Base-by-base conservation (phyloP, 495 filamentous ascomycete genomes). In the Hypoxylon fragiforme region DNA sequence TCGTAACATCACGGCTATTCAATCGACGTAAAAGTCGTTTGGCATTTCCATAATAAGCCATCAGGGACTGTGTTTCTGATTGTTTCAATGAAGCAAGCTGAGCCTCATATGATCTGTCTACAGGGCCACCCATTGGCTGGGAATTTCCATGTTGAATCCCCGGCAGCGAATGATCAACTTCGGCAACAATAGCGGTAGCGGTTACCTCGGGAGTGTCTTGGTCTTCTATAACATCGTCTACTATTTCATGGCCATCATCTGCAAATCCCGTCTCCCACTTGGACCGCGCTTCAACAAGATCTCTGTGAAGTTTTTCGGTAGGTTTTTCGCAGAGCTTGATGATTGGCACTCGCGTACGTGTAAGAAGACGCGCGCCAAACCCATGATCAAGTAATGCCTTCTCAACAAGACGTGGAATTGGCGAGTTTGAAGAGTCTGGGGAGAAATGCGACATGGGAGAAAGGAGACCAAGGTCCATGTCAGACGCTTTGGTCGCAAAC, bases 251-350 rank as follows among this genome's bases (percentile, higher is more conserved):
- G 2, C 65, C 57, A 0, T 72, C 73, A 12, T 65, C 69, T 3
- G 59, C 50, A 14, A 64, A 32, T 0, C 77, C 78, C 11, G 57
- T 75, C 44, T 85, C 85, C 81, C 86, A 87, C 54, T 82, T 85
- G 15, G 64, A 54, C 22, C 85, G 75, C 43, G 81, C 83, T 26
- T 79, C 74, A n/a, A 74, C 47, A 2, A 90, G 72, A 12, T 71
- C 73, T 3, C 54, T 31, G 12, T 73, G 72, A 12, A 90, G 75
- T 16, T 77, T 67, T 3, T 68, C 59, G 0, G 75, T 74, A 3
- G 88, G 88, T 48, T 77, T 80, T 63, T 91, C 79, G 69, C 87
- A 91, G 22, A 95, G 71, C 57, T 90, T 90, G 62, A 95, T 84
- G 48, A 94, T 92, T 16, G 90, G 90, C 21, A 91, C 84, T 54